Percentiles rank a stretch among this genome's conserved stretches.
phyloP scores from a whole-genome alignment of 495 filamentous ascomycete genomes.

The Xylaria curta region DNA sequence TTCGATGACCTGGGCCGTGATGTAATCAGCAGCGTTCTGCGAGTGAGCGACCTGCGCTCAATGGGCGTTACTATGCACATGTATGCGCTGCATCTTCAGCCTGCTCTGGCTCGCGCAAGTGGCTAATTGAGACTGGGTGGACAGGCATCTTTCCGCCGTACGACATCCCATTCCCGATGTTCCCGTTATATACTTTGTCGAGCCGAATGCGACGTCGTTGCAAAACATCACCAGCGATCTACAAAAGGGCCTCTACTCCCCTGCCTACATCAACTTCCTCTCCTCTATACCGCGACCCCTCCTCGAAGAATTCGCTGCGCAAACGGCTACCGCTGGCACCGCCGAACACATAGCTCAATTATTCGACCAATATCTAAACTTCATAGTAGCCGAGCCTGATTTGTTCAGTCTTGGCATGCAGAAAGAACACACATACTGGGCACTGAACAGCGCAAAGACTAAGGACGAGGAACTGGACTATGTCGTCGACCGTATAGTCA shows the following conservation, averaged over 20 bases:
- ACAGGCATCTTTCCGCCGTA: slow-evolving; percentile 78
- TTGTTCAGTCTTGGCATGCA: slow-evolving; percentile 93
- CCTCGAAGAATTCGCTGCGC: slow-evolving; percentile 92
- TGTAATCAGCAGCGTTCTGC: slow-evolving; percentile 89
- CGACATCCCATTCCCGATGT: slow-evolving; percentile 95
- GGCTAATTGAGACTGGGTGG: slow-evolving; percentile 3
- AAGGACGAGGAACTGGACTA: slow-evolving; percentile 88
- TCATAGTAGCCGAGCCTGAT: slow-evolving; percentile 94
- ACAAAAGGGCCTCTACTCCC: slow-evolving; percentile 84
- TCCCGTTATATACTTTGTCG: slow-evolving; percentile 92
- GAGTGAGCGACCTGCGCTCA: slow-evolving; percentile 88
- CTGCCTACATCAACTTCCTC: slow-evolving; percentile 96
- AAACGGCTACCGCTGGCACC: slow-evolving; percentile 82
- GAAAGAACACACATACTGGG: slow-evolving; percentile 85
- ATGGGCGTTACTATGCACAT: slow-evolving; percentile 98
- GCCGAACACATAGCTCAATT: slow-evolving; percentile 90
- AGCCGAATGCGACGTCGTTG: slow-evolving; percentile 82
- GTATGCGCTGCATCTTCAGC: slow-evolving; percentile 46
- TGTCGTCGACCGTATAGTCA: slow-evolving; percentile 88
- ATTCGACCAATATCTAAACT: slow-evolving; percentile 98
- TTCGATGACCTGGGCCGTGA: slow-evolving; percentile 69
- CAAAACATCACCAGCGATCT: slow-evolving; percentile 86
- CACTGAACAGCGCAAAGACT: slow-evolving; percentile 89
- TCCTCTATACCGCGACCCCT: slow-evolving; percentile 91
- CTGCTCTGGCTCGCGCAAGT: slow-evolving; percentile 32